A percentile compares a stretch with the other conserved stretches of the same genome.
Evolutionary conservation across 2,329 filamentous ascomycete genomes (phyloP).

Genomic region (Tolypocladium inflatum): DNA sequence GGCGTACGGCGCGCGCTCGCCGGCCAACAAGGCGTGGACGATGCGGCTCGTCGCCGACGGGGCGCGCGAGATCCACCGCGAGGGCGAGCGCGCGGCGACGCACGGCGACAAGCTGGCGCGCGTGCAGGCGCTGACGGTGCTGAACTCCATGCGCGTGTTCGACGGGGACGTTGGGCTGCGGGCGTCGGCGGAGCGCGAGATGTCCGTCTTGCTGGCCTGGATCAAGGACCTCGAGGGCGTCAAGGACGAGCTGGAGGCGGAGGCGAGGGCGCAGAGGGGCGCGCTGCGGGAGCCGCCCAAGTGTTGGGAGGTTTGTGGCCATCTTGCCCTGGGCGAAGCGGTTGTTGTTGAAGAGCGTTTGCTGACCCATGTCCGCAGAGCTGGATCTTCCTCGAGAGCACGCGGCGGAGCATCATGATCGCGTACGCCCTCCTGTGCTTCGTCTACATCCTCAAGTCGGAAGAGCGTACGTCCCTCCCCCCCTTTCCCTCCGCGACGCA

Average conservation of each 20-base stretch:
- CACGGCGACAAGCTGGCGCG: slow-evolving; percentile 30
- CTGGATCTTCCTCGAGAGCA: slow-evolving; percentile 34
- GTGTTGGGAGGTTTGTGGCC: slow-evolving; percentile 29
- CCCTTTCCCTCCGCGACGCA: neutral
- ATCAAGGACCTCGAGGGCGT: slow-evolving; percentile 21
- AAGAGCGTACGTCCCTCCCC: slow-evolving; percentile 15
- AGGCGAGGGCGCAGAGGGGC: slow-evolving; percentile 6
- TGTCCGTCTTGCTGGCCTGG: slow-evolving; percentile 26
- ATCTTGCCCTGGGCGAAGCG: neutral
- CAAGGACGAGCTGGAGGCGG: slow-evolving; percentile 22
- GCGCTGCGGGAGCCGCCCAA: slow-evolving; percentile 23
- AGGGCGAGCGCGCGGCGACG: slow-evolving; percentile 20
- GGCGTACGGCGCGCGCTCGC: slow-evolving; percentile 26
- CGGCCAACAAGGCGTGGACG: slow-evolving; percentile 27
- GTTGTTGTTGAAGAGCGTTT: neutral
- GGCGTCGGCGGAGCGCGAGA: slow-evolving; percentile 30
- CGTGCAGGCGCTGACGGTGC: slow-evolving; percentile 30
- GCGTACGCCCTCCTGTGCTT: slow-evolving; percentile 22
- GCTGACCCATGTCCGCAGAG: slow-evolving; percentile 9
- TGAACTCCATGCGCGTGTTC: slow-evolving; percentile 32
- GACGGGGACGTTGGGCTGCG: slow-evolving; percentile 31
- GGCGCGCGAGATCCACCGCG: slow-evolving; percentile 24
- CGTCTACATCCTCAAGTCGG: slow-evolving; percentile 21
- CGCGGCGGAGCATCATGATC: slow-evolving; percentile 27
- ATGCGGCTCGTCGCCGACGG: slow-evolving; percentile 28